phyloP scores from a whole-genome alignment of 257 asterid genomes.

The Nicotiana tabacum region DNA sequence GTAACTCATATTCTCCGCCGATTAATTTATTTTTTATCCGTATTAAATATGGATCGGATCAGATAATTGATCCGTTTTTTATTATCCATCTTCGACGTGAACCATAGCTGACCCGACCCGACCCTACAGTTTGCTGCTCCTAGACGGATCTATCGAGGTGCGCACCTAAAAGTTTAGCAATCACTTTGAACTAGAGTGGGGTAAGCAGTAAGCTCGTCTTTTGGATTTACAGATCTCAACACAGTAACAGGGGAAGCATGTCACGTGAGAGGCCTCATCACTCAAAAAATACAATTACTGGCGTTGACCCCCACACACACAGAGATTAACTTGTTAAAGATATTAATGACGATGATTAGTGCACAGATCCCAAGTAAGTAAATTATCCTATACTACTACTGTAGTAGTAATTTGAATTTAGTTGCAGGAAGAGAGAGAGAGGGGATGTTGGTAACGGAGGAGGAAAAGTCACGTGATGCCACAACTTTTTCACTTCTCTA shows the following conservation, averaged over 20 bases:
- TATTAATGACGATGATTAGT: background rate
- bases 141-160: background rate
- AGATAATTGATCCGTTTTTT: too few species aligned
- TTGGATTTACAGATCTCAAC: background rate
- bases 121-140: too few species aligned
- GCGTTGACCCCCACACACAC: background rate
- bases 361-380: background rate
- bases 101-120: too few species aligned
- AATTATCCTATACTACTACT: background rate
- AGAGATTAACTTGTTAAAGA: background rate
- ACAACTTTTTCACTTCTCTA: background rate
- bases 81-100: too few species aligned
- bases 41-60: too few species aligned
- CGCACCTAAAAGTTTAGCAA: background rate
- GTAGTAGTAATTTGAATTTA: background rate
- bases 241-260: background rate
- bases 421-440: background rate
- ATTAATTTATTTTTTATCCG: too few species aligned
- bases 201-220: background rate
- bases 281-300: background rate
- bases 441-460: constrained; percentile 1
- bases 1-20: too few species aligned
- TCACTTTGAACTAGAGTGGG: background rate
- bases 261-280: background rate
- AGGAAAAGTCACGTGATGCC: constrained; percentile 6